Conservation (phyloP, 345 rosid species). For the Syzygium grande region DNA sequence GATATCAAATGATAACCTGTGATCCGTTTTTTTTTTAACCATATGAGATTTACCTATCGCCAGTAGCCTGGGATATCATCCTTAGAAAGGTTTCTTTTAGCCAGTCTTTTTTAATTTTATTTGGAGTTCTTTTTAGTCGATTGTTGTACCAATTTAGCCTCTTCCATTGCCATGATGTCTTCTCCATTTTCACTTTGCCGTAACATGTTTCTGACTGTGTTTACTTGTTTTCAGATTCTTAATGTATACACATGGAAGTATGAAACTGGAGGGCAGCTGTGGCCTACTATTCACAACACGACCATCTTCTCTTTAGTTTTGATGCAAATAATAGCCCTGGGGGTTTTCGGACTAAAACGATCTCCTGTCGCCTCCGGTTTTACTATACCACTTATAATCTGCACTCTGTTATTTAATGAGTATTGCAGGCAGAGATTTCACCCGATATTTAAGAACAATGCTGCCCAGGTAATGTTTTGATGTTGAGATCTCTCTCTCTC, state of each 20-base stretch:
- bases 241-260: slow-evolving; percentile 65
- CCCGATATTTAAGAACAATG: slow-evolving; percentile 49
- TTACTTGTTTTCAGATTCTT: slow-evolving; percentile 43
- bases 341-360: slow-evolving; percentile 67
- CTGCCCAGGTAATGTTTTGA: slow-evolving; percentile 48
- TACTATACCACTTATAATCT: slow-evolving; percentile 61
- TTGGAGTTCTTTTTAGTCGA: not conserved
- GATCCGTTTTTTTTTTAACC: not conserved
- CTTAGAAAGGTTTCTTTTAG: not conserved
- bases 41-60: not conserved
- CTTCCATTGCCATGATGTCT: not conserved
- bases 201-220: not conserved
- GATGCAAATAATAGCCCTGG: slow-evolving; percentile 76
- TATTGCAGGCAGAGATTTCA: slow-evolving; percentile 74
- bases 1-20: not conserved
- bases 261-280: slow-evolving; percentile 76
- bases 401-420: slow-evolving; percentile 70
- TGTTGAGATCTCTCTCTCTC: not conserved
- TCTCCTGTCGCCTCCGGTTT: slow-evolving; percentile 69
- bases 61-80: not conserved
- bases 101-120: not conserved
- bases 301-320: slow-evolving; percentile 77
- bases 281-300: slow-evolving; percentile 89
- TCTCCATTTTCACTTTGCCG: not conserved
- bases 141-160: not conserved